Percentiles rank a stretch among this genome's conserved stretches.
These are phyloP conservation scores for Salvia rosmarinus DNA, from an alignment of 257 asterid genomes.

Conservation along the genomic window DNA sequence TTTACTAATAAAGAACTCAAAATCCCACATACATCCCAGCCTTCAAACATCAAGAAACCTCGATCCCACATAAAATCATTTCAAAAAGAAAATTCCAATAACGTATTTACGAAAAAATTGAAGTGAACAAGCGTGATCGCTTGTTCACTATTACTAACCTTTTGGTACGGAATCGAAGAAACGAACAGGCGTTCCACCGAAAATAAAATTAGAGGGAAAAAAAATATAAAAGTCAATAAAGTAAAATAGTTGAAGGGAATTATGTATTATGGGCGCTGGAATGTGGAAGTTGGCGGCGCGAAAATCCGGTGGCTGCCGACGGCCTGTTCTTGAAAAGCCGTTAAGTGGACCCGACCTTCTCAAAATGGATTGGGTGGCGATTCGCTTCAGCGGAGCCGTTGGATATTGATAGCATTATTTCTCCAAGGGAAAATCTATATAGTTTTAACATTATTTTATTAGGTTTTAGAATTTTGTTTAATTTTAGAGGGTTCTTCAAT, in stretches of 20 bases:
- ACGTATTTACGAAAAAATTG: background rate
- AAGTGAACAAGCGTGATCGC: slow-evolving; percentile 18
- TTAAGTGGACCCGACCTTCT: slow-evolving; percentile 26
- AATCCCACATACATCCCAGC: slow-evolving; percentile 25
- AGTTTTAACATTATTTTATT: too few species aligned
- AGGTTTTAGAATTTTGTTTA: too few species aligned
- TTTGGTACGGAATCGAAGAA: slow-evolving; percentile 27
- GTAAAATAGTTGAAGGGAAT: background rate
- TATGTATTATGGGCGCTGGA: slow-evolving; percentile 11
- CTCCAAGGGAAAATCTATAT: too few species aligned
- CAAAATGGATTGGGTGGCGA: slow-evolving; percentile 9
- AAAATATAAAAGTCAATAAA: slow-evolving; percentile 1
- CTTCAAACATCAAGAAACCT: slow-evolving; percentile 36
- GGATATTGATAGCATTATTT: background rate
- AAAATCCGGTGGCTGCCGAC: slow-evolving; percentile 44
- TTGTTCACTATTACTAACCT: slow-evolving; percentile 7
- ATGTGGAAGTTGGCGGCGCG: slow-evolving; percentile 45
- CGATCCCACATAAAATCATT: slow-evolving; percentile 11
- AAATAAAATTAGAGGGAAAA: background rate
- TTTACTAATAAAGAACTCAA: slow-evolving; percentile 28
- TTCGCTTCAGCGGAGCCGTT: slow-evolving; percentile 25
- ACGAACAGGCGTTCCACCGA: slow-evolving; percentile 20
- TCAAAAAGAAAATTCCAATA: slow-evolving; percentile 9
- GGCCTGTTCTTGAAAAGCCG: slow-evolving; percentile 39
- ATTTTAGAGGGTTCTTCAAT: too few species aligned